phyloP scores from a whole-genome alignment of 2,329 filamentous ascomycete species.

The Metarhizium anisopliae region DNA sequence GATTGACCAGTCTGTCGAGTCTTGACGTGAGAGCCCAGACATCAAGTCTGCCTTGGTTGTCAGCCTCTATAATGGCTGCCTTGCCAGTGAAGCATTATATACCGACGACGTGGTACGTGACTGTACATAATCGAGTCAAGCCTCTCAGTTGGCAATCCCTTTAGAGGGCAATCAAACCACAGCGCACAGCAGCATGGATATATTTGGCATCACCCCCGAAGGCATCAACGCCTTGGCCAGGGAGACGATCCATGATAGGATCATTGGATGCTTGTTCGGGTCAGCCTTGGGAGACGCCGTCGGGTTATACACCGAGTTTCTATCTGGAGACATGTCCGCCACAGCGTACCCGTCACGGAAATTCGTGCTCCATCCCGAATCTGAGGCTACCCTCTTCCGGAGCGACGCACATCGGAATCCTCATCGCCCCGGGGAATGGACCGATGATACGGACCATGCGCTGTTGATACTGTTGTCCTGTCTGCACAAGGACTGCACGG shows the following conservation, averaged over 20 bases:
- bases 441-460: slow-evolving; percentile 47
- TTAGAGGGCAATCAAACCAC: too few species aligned
- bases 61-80: too few species aligned
- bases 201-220: slow-evolving; percentile 9
- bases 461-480: slow-evolving; percentile 39
- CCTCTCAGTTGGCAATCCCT: too few species aligned
- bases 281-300: slow-evolving; percentile 45
- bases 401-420: slow-evolving; percentile 36
- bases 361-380: slow-evolving; percentile 29
- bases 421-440: slow-evolving; percentile 36
- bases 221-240: slow-evolving; percentile 10
- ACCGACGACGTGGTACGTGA: too few species aligned
- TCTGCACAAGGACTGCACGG: slow-evolving; percentile 30
- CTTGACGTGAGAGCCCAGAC: too few species aligned
- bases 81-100: too few species aligned
- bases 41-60: too few species aligned
- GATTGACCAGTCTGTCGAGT: too few species aligned
- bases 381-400: slow-evolving; percentile 29
- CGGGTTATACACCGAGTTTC: slow-evolving; percentile 45
- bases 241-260: slow-evolving; percentile 22
- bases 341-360: slow-evolving; percentile 26
- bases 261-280: slow-evolving; percentile 26
- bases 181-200: not conserved
- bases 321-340: slow-evolving; percentile 25
- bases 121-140: too few species aligned